Conservation (phyloP, 192 early-diverging fungal species). For the Podila epicladia region DNA sequence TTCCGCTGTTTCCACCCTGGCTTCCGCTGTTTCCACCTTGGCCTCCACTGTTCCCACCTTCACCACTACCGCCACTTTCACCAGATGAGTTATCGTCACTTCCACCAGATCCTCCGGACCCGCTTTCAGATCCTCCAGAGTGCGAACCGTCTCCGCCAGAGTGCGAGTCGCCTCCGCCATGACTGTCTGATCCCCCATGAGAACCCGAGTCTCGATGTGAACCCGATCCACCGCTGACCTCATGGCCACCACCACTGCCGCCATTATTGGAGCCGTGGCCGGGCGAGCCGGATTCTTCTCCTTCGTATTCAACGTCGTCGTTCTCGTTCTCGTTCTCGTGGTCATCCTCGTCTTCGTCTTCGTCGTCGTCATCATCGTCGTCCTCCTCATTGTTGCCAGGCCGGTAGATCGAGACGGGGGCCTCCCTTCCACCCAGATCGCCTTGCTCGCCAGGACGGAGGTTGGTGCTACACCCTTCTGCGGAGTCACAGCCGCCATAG, state of each 20-base stretch:
- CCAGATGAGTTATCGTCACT: no score
- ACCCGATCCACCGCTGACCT: conserved; percentile 3
- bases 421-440: not conserved
- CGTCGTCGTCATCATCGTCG: conserved; percentile 16
- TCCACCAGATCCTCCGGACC: conserved; percentile 1
- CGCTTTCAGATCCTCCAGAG: not conserved
- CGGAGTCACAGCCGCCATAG: conserved; percentile 36
- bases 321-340: not conserved
- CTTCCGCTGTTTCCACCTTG: no score
- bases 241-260: conserved; percentile 12
- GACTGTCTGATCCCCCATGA: not conserved
- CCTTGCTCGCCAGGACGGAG: conserved; percentile 18
- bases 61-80: no score
- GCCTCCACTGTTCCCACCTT: no score
- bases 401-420: conserved; percentile 27
- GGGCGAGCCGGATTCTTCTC: not conserved
- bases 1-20: no score
- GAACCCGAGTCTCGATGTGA: not conserved
- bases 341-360: not conserved
- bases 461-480: conserved; percentile 37
- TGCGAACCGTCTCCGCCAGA: not conserved
- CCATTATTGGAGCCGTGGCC: not conserved
- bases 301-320: not conserved
- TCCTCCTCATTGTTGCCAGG: conserved; percentile 17
- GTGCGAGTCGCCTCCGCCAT: not conserved